A percentile compares a stretch with the other conserved stretches of the same genome.
These are phyloP conservation scores for Coprinopsis cinerea DNA, from an alignment of 768 basidiomycete genomes.

Conservation along the genomic window DNA sequence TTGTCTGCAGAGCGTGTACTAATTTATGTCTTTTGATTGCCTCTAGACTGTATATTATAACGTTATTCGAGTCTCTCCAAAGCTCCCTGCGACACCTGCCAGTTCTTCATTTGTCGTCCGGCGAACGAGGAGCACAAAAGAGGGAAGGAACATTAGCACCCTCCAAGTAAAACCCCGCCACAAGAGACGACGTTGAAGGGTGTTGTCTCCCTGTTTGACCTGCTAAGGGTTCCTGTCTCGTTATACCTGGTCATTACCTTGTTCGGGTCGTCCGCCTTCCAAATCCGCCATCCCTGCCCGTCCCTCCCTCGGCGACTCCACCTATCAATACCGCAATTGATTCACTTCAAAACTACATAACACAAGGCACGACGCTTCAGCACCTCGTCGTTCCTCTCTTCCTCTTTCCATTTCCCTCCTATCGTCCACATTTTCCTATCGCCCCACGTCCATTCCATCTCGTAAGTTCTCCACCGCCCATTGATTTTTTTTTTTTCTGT, in stretches of 20 bases:
- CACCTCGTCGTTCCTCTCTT: background rate
- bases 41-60: background rate
- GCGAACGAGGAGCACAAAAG: background rate
- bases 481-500: background rate
- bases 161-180: background rate
- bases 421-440: background rate
- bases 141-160: background rate
- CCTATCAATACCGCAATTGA: background rate
- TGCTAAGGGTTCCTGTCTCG: background rate
- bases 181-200: background rate
- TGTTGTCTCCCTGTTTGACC: background rate
- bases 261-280: background rate
- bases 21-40: background rate
- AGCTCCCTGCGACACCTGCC: background rate
- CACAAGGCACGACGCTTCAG: background rate
- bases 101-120: background rate
- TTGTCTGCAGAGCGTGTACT: background rate
- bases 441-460: background rate
- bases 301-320: background rate
- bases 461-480: background rate
- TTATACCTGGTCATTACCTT: background rate
- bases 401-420: background rate
- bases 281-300: background rate
- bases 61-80: background rate
- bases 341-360: slow-evolving; percentile 3